phyloP scores from a whole-genome alignment of 2,329 filamentous ascomycete genomes.

The Monilinia fructigena region DNA sequence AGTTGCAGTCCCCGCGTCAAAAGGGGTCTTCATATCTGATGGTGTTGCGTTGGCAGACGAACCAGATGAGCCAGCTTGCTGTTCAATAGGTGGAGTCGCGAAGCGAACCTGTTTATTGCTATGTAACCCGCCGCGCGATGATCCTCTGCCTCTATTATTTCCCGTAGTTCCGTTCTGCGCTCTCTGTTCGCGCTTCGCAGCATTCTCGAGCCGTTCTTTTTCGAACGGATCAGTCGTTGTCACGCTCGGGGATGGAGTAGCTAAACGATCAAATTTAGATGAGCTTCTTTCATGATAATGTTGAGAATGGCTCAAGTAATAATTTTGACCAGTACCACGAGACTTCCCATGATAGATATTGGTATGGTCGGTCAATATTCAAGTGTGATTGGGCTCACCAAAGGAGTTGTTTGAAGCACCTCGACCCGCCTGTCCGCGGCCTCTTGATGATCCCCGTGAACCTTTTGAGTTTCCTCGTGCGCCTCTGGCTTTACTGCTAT shows the following conservation, averaged over 20 bases:
- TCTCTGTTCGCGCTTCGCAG: constrained; percentile 37
- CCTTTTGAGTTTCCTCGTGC: constrained; percentile 35
- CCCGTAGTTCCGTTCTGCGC: constrained; percentile 29
- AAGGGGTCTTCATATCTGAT: constrained; percentile 19
- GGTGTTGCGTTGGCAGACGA: constrained; percentile 3
- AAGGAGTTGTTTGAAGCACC: constrained; percentile 39
- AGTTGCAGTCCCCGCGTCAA: not conserved
- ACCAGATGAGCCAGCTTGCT: constrained; percentile 5
- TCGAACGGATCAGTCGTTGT: constrained; percentile 35
- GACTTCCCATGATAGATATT: constrained; percentile 27
- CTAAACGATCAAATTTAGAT: constrained; percentile 26
- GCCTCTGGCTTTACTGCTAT: constrained; percentile 35
- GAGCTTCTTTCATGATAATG: constrained; percentile 13
- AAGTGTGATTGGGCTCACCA: constrained; percentile 34
- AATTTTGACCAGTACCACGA: constrained; percentile 21
- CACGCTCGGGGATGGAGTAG: constrained; percentile 21
- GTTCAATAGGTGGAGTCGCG: constrained; percentile 24
- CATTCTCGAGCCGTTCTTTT: constrained; percentile 39
- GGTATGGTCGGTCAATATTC: constrained; percentile 26
- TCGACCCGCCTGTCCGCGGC: constrained; percentile 38
- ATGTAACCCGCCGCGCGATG: constrained; percentile 25
- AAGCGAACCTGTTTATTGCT: constrained; percentile 37
- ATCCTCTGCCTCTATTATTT: constrained; percentile 33
- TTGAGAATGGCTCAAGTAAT: constrained; percentile 27
- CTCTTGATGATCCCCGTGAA: constrained; percentile 38